Percentiles rank a stretch among this genome's conserved stretches.
Evolutionary conservation across 176 grass and related monocot species (phyloP).

Genomic region (Poa pratensis): DNA sequence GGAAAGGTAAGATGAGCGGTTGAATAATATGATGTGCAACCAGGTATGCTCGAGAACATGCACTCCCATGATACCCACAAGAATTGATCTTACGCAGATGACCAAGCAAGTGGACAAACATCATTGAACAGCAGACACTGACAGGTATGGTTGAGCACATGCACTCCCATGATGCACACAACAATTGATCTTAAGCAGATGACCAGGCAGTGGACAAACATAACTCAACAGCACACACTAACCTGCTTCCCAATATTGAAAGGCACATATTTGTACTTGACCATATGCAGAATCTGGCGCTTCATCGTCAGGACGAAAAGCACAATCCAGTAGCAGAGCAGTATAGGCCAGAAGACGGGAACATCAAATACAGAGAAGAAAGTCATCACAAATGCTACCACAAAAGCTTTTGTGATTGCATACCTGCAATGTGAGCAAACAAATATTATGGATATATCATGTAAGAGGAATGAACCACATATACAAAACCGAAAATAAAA

Average conservation of each 20-base stretch:
- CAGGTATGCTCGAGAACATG: background rate
- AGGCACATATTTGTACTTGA: conserved; percentile 90
- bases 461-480: background rate
- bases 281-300: conserved; percentile 93
- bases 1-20: background rate
- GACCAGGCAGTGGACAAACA: background rate
- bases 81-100: background rate
- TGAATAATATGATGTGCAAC: background rate
- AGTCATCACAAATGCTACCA: conserved; percentile 88
- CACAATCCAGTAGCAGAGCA: conserved; percentile 92
- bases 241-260: conserved; percentile 91
- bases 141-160: no score
- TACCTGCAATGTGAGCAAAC: conserved; percentile 62
- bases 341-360: conserved; percentile 95
- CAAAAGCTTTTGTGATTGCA: conserved; percentile 93
- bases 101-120: background rate
- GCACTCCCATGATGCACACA: background rate
- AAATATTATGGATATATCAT: background rate
- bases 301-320: conserved; percentile 94
- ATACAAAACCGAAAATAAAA: background rate
- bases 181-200: background rate
- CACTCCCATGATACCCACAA: background rate
- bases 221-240: conserved; percentile 13
- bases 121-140: background rate
- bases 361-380: conserved; percentile 98